Evolutionary conservation across 2,329 filamentous ascomycete genomes (phyloP).

Genomic region (Zalaria obscura): DNA sequence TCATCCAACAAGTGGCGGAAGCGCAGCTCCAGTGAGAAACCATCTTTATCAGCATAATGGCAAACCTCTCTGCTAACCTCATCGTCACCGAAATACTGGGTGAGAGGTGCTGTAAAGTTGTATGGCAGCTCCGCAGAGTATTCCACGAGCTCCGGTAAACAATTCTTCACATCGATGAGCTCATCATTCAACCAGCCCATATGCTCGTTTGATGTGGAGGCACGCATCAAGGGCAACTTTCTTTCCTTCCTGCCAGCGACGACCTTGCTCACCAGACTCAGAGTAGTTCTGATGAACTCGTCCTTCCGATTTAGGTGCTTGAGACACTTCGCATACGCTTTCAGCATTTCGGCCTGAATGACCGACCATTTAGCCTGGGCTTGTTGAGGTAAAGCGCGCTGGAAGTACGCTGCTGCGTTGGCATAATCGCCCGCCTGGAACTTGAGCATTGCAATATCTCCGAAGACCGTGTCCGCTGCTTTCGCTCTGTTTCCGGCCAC

Average conservation of each 20-base stretch:
- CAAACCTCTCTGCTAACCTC: slow-evolving; percentile 52
- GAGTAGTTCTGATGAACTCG: slow-evolving; percentile 62
- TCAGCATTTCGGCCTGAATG: slow-evolving; percentile 69
- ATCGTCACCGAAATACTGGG: slow-evolving; percentile 59
- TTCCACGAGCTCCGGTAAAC: slow-evolving; percentile 29
- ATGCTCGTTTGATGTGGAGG: slow-evolving; percentile 12
- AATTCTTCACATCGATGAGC: slow-evolving; percentile 20
- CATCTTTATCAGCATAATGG: slow-evolving; percentile 59
- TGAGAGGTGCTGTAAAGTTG: slow-evolving; percentile 54
- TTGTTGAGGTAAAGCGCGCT: slow-evolving; percentile 65
- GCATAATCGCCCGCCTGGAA: slow-evolving; percentile 58
- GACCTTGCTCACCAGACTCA: slow-evolving; percentile 60
- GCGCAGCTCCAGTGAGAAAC: slow-evolving; percentile 55
- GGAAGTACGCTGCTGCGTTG: slow-evolving; percentile 64
- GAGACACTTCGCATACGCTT: slow-evolving; percentile 74
- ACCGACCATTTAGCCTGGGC: slow-evolving; percentile 64
- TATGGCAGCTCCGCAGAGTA: slow-evolving; percentile 37
- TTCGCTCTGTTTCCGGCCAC: slow-evolving; percentile 64
- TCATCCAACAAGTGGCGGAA: slow-evolving; percentile 62
- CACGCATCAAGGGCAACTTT: slow-evolving; percentile 13
- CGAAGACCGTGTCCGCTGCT: slow-evolving; percentile 62
- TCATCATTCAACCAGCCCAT: slow-evolving; percentile 23
- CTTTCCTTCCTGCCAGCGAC: slow-evolving; percentile 28
- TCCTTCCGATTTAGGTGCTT: slow-evolving; percentile 61
- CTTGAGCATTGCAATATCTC: slow-evolving; percentile 76